Evolutionary conservation across 257 asterid species (phyloP), one percentile per base, ranked within the genome.

Genomic region (Solanum commersonii): DNA sequence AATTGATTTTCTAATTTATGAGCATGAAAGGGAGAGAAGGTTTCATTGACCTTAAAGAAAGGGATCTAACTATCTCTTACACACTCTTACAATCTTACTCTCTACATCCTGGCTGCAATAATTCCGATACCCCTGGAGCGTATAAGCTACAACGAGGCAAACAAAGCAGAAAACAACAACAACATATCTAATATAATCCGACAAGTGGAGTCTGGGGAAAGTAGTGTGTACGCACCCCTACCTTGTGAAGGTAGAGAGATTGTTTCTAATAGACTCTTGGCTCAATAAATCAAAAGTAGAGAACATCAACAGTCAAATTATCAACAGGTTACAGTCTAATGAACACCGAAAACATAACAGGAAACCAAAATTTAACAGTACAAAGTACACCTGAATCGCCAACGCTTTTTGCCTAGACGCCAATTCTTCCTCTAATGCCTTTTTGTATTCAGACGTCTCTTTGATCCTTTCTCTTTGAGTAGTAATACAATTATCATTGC

Each of bases 381-480:
- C 25, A 77, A 10, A 84, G 72, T 18, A 76, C 60, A 67, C 99
- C 99, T 97, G 99, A 88, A 92, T 88, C 89, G 68, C 93, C 87
- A 97, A 83, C 1, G 90, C 95, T 89, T 88, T 88, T 89, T 93
- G 92, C 87, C 98, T 92, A 15, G 98, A 94, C 67, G 95, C 98
- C 93, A 89, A 91, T 89, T 97, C 99, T 92, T 93, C 96, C 92
- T 93, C 96, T 77, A 89, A 40, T 34, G 98, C 98, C 70, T 89
- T 94, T 90, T 92, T 94, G 88, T 94, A 97, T 87, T 93, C 98
- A 71, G 94, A 98, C 0, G 98, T 96, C 92, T 95, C 98, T 92
- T 97, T 97, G 33, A 90, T 92, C 89, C 91, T 94, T 88, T 97
- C 99, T 44, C 96, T 95, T n/a, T 89, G 95, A 83, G 46, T 88